Evolutionary conservation across 2,329 filamentous ascomycete genomes (phyloP).

Genomic region (Claviceps quebecensis): DNA sequence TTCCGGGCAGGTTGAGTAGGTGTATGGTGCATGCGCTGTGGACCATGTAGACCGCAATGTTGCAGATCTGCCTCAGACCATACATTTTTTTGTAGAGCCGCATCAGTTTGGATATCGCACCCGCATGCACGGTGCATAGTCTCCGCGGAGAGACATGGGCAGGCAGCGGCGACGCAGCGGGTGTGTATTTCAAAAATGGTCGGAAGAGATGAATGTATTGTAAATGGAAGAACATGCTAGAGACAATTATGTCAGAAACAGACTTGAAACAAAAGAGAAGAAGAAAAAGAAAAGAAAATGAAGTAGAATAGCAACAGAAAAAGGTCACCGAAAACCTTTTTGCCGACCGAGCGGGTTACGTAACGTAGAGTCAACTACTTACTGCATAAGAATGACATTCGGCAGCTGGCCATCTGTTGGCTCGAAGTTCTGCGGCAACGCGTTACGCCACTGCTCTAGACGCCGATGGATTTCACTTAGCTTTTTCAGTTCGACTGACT

Average conservation of each 20-base stretch:
- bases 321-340: background rate
- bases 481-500: slow-evolving; percentile 77
- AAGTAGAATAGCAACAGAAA: too few relatives aligned
- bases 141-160: slow-evolving; percentile 79
- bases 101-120: slow-evolving; percentile 84
- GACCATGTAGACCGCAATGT: slow-evolving; percentile 89
- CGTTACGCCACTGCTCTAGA: slow-evolving; percentile 77
- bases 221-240: slow-evolving; percentile 92
- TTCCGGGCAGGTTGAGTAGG: slow-evolving; percentile 82
- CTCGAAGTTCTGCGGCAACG: slow-evolving; percentile 74
- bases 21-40: slow-evolving; percentile 94
- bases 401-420: slow-evolving; percentile 80
- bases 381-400: slow-evolving; percentile 72
- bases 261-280: background rate
- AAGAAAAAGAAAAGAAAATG: background rate
- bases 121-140: slow-evolving; percentile 79
- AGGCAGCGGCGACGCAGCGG: slow-evolving; percentile 67
- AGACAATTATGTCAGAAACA: slow-evolving; percentile 11
- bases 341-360: background rate
- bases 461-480: slow-evolving; percentile 82
- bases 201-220: slow-evolving; percentile 93
- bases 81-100: slow-evolving; percentile 87
- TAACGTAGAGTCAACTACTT: slow-evolving; percentile 28
- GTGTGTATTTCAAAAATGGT: slow-evolving; percentile 84
- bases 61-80: slow-evolving; percentile 84